Evolutionary conservation across 2,329 filamentous ascomycete genomes (phyloP).

Genomic region (Arachnomyces sp.): DNA sequence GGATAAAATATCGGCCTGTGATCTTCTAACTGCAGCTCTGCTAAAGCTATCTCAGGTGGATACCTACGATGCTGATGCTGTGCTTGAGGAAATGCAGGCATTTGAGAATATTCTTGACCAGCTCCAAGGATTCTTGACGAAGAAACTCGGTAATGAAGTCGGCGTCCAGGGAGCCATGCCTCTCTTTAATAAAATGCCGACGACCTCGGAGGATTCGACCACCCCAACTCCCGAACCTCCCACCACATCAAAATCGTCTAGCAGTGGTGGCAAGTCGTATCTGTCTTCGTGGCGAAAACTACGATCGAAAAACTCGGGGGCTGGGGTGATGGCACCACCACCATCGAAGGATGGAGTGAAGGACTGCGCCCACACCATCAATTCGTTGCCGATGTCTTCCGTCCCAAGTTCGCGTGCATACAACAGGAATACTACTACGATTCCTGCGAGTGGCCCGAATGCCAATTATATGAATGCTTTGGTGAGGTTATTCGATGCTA

Average conservation of each 20-base stretch:
- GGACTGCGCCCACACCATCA: constrained; percentile 56
- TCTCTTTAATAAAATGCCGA: constrained; percentile 60
- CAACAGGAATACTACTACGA: constrained; percentile 61
- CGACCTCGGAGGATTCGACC: constrained; percentile 40
- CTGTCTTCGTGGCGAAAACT: constrained; percentile 85
- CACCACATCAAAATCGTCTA: constrained; percentile 40
- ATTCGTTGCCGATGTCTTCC: constrained; percentile 69
- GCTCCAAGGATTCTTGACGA: constrained; percentile 65
- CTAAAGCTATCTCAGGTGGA: constrained; percentile 77
- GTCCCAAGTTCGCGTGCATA: constrained; percentile 55
- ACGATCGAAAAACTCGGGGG: constrained; percentile 77
- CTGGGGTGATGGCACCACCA: constrained; percentile 31
- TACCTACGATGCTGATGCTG: constrained; percentile 80
- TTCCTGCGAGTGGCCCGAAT: constrained; percentile 75
- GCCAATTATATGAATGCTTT: constrained; percentile 85
- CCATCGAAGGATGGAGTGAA: constrained; percentile 43
- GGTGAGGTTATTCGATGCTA: constrained; percentile 85
- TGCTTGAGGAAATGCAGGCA: constrained; percentile 88
- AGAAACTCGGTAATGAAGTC: constrained; percentile 89
- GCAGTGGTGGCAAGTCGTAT: constrained; percentile 65
- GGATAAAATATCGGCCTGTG: constrained; percentile 88
- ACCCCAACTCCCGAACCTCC: constrained; percentile 15
- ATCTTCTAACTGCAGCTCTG: constrained; percentile 80
- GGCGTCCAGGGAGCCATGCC: constrained; percentile 67
- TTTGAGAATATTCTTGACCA: constrained; percentile 81